These are phyloP conservation scores for Rosa multiflora DNA, from an alignment of 306 rosid genomes.

Conservation along the genomic window DNA sequence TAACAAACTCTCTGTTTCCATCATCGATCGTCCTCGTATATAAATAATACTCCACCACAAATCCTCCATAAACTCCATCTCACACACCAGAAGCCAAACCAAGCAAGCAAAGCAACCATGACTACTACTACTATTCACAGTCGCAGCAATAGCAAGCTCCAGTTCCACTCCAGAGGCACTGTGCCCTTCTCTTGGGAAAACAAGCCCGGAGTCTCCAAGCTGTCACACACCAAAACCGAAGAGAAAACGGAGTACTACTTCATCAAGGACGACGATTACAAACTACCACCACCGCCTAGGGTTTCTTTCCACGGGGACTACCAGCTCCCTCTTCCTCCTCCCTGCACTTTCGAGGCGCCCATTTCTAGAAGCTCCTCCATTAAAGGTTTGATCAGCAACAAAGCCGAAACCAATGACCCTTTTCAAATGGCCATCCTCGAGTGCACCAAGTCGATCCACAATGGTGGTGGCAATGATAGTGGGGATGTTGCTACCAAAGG, in stretches of 20 bases:
- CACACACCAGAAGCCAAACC: neutral
- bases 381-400: conserved; percentile 31
- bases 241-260: conserved; percentile 17
- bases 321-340: conserved; percentile 82
- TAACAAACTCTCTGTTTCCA: neutral
- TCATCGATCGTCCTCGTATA: neutral
- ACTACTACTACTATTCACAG: neutral
- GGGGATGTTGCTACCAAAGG: conserved; percentile 6
- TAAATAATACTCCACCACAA: neutral
- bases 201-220: conserved; percentile 58
- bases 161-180: conserved; percentile 25
- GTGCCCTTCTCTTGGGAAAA: conserved; percentile 85
- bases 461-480: neutral
- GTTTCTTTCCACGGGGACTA: conserved; percentile 24
- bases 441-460: conserved; percentile 52
- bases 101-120: neutral
- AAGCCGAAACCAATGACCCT: conserved; percentile 50
- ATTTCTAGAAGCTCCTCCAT: conserved; percentile 43
- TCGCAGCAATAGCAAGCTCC: neutral
- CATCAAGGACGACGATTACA: conserved; percentile 23
- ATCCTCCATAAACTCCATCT: neutral
- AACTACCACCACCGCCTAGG: conserved; percentile 62
- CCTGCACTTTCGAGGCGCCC: conserved; percentile 48
- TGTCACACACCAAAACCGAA: neutral
- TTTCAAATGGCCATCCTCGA: conserved; percentile 65